Conservation (phyloP, 176 grass and related monocot species). For the Musa schizocarpa region DNA sequence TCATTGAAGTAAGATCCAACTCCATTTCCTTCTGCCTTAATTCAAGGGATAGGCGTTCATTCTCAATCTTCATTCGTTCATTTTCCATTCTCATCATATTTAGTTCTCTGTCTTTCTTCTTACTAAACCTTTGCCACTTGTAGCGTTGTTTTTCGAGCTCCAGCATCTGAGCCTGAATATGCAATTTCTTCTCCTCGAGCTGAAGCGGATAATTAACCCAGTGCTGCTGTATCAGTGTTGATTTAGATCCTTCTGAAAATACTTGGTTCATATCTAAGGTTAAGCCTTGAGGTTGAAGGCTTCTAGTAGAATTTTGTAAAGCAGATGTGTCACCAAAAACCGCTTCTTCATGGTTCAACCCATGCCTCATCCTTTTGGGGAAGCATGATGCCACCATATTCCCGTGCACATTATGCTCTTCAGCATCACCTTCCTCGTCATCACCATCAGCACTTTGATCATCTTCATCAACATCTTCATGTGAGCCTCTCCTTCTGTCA, state of each 20-base stretch:
- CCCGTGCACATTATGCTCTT: not conserved
- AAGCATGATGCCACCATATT: not conserved
- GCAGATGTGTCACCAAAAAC: not conserved
- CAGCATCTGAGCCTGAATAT: not conserved
- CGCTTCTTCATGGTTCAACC: not conserved
- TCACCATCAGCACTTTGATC: not conserved
- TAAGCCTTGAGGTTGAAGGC: not conserved
- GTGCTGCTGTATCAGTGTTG: not conserved
- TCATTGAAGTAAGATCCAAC: not conserved
- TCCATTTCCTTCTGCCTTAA: not conserved
- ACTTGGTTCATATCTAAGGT: not conserved
- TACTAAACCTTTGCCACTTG: not conserved
- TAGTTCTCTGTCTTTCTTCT: not conserved
- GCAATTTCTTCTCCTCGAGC: not conserved
- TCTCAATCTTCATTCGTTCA: not conserved
- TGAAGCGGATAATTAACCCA: not conserved
- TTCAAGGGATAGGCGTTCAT: not conserved
- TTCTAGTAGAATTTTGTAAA: not conserved
- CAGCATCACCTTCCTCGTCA: not conserved
- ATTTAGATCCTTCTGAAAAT: not conserved
- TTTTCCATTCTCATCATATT: not conserved
- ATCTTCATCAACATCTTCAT: not conserved
- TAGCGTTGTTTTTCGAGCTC: not conserved
- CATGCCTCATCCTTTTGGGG: not conserved
- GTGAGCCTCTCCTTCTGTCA: not conserved